These are phyloP conservation scores for Musa beccarii DNA, from an alignment of 176 grass and related monocot species.

Conservation along the genomic window DNA sequence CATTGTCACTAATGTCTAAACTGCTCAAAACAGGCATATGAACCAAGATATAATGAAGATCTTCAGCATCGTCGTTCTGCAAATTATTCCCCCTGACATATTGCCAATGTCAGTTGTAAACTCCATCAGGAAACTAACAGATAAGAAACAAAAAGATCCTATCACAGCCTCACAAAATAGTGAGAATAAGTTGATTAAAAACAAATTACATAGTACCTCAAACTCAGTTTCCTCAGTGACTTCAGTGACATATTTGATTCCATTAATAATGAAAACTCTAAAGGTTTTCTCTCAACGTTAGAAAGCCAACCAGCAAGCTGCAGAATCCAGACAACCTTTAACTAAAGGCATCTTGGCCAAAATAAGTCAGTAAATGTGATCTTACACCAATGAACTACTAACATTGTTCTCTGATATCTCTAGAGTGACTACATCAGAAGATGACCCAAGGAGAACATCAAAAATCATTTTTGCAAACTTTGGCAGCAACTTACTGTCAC, in stretches of 20 bases:
- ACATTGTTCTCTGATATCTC: constrained; percentile 48
- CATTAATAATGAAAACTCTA: constrained; percentile 21
- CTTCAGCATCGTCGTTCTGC: constrained; percentile 48
- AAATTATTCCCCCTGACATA: constrained; percentile 69
- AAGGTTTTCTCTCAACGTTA: constrained; percentile 17
- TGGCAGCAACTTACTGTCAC: constrained; percentile 38
- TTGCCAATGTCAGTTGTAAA: background rate
- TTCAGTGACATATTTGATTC: constrained; percentile 22
- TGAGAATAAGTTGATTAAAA: background rate
- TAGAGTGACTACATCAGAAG: constrained; percentile 24
- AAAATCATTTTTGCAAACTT: constrained; percentile 24
- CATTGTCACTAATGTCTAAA: constrained; percentile 86
- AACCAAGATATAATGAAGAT: constrained; percentile 56
- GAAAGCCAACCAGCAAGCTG: constrained; percentile 42
- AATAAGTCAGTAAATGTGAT: background rate
- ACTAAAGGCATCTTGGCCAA: background rate
- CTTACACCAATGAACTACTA: constrained; percentile 9
- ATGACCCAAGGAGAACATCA: constrained; percentile 28
- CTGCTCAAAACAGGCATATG: constrained; percentile 55
- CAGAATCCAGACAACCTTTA: constrained; percentile 1
- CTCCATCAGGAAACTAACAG: constrained; percentile 10
- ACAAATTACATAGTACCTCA: constrained; percentile 25
- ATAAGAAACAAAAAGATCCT: background rate
- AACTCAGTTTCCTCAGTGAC: constrained; percentile 26
- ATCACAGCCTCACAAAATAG: background rate